Evolutionary conservation across 805 yeast genomes (phyloP), one percentile per base, ranked within the genome.

Genomic region (Nakazawaea wickerhamii): DNA sequence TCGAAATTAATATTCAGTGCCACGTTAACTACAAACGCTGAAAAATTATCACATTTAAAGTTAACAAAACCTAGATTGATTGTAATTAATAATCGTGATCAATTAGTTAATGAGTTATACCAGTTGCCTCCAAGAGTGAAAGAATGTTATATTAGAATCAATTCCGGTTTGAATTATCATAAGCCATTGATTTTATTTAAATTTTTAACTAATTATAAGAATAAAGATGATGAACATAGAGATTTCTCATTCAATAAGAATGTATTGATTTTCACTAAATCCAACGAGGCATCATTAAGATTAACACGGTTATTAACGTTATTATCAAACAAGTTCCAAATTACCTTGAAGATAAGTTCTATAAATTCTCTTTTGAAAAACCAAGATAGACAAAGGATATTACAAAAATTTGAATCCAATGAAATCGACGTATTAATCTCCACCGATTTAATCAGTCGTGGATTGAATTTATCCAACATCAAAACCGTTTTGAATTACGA

Each of bases 381-480:
- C 43, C 56, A 68, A 11, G 69, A 73, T 22, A 75, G 93, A 35
- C 63, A 68, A 37, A 73, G 75, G 50, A 65, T 81, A 1, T 66
- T 93, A 42, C 69, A 74, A 31, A 70, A 70, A 5, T 90, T 93
- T 55, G 67, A 75, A 11, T 53, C 58, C 2, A 79, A 79, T 14
- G 67, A 72, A 1, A 64, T 77, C 37, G 65, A 70, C 33, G 55
- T 88, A 28, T 67, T 76, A 59, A 81, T 75, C 46, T 89, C 87
- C 20, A 93, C 99, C 0, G 99, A 93, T 64, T 70, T 93, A 52
- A 84, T 93, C 60, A 85, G 97, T n/a, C 80, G 99, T 64, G 99
- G 99, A 66, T 75, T 93, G 38, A 96, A 91, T 63, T 72, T 93
- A 35, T 63, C 72, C 13, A 70, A 78, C 3, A 76, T 93, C 38